Conservation (phyloP, 2,329 filamentous ascomycete genomes). For the Exophiala mesophila region DNA sequence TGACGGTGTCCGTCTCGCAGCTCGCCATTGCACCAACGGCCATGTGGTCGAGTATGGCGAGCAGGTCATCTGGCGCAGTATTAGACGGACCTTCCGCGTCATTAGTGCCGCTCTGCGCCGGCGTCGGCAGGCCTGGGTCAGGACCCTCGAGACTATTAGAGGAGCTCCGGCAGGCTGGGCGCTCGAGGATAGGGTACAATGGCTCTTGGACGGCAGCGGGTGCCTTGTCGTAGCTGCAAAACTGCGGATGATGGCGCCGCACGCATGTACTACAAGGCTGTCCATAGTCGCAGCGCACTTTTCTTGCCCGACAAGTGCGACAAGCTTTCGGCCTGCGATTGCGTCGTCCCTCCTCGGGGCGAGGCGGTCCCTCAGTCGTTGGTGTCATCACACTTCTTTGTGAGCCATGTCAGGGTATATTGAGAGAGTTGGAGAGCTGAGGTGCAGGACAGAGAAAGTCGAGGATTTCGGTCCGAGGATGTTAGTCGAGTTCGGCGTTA, state of each 20-base stretch:
- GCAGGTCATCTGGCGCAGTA: constrained; percentile 1
- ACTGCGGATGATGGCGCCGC: constrained; percentile 1
- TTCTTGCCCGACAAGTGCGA: constrained; percentile 3
- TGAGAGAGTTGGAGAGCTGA: neutral
- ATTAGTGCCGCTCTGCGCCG: neutral
- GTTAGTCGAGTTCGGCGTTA: too few species aligned
- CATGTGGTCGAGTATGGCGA: constrained; percentile 4
- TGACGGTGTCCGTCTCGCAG: constrained; percentile 3
- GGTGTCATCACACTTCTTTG: constrained; percentile 2
- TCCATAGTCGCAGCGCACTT: constrained; percentile 4
- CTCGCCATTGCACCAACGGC: neutral
- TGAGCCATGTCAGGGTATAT: constrained; percentile 2
- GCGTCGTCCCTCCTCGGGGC: constrained; percentile 3
- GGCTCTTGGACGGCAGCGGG: neutral
- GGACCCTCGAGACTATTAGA: neutral
- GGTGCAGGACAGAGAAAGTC: neutral
- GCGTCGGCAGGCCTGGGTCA: neutral
- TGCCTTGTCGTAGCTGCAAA: constrained; percentile 2
- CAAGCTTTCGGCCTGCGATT: constrained; percentile 5
- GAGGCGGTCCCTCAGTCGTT: constrained; percentile 1
- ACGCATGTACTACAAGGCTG: constrained; percentile 4
- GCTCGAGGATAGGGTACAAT: neutral
- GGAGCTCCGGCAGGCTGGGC: neutral
- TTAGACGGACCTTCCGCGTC: neutral
- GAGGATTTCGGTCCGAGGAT: too few species aligned